These are phyloP conservation scores for Chlorella sorokiniana DNA, from an alignment of 139 green algal species.

Conservation along the genomic window DNA sequence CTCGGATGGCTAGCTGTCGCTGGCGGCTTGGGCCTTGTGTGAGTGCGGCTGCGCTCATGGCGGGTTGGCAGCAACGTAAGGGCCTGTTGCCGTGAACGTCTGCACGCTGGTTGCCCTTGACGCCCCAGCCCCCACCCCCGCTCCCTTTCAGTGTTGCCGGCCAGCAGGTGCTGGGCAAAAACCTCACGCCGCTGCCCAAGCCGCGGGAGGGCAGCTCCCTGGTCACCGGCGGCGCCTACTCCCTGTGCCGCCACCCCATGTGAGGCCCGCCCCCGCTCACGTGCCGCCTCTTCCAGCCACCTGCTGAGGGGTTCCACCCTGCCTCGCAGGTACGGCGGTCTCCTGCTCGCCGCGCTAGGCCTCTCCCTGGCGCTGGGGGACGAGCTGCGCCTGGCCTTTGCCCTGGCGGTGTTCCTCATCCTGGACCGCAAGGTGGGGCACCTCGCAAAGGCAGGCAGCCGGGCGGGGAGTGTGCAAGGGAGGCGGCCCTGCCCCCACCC, in stretches of 20 bases:
- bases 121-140: neutral
- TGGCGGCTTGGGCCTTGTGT: conserved; percentile 58
- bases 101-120: neutral
- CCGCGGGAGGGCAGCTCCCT: conserved; percentile 52
- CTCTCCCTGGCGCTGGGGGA: conserved; percentile 41
- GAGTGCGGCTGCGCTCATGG: conserved; percentile 2
- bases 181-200: conserved; percentile 56
- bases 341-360: conserved; percentile 49
- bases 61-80: neutral
- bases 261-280: neutral
- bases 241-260: conserved; percentile 55
- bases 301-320: neutral
- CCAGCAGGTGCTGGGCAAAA: conserved; percentile 51
- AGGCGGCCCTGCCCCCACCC: neutral
- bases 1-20: neutral
- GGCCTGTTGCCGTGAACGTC: neutral
- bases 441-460: neutral
- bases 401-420: conserved; percentile 44
- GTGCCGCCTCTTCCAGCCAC: neutral
- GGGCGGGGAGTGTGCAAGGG: neutral
- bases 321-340: conserved; percentile 49
- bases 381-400: conserved; percentile 52
- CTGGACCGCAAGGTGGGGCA: conserved; percentile 56
- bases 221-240: conserved; percentile 53
- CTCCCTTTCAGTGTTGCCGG: conserved; percentile 38